These are phyloP conservation scores for Hemileccinum impolitum DNA, from an alignment of 768 basidiomycete species.

Conservation along the genomic window DNA sequence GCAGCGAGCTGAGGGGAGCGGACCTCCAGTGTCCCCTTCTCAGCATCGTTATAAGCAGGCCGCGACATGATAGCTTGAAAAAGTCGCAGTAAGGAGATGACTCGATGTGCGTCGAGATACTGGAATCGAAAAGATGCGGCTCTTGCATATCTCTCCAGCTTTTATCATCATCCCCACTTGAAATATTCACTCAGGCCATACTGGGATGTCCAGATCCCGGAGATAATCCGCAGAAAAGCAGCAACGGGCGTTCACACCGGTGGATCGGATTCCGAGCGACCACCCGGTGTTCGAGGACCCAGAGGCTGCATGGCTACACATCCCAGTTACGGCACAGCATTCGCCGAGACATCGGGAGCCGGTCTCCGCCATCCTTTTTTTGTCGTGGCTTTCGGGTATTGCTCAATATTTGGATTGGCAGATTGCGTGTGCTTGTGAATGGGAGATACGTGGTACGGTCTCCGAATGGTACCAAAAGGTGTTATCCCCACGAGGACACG, in stretches of 20 bases:
- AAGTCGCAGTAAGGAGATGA: conserved; percentile 11
- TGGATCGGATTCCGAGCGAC: conserved; percentile 13
- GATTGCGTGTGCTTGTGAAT: not conserved
- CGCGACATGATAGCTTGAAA: conserved; percentile 39
- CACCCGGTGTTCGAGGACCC: conserved; percentile 1
- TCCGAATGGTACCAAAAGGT: not conserved
- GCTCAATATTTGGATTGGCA: not conserved
- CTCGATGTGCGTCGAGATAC: conserved; percentile 7
- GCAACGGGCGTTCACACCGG: conserved; percentile 8
- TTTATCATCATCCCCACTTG: conserved; percentile 19
- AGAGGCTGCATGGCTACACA: not conserved
- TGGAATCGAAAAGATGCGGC: not conserved
- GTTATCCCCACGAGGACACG: not conserved
- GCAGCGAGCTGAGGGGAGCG: conserved; percentile 32
- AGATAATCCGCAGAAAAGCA: conserved; percentile 9
- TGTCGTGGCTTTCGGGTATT: not conserved
- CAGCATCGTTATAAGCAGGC: conserved; percentile 48
- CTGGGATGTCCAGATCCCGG: conserved; percentile 18
- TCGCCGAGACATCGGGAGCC: conserved; percentile 10
- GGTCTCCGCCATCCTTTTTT: conserved; percentile 7
- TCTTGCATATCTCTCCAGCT: not conserved
- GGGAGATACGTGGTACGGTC: not conserved
- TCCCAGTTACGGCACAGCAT: conserved; percentile 4
- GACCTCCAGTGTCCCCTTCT: conserved; percentile 55
- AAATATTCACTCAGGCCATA: conserved; percentile 5